phyloP scores from a whole-genome alignment of 257 asterid species.

The Solanum bukasovii region DNA sequence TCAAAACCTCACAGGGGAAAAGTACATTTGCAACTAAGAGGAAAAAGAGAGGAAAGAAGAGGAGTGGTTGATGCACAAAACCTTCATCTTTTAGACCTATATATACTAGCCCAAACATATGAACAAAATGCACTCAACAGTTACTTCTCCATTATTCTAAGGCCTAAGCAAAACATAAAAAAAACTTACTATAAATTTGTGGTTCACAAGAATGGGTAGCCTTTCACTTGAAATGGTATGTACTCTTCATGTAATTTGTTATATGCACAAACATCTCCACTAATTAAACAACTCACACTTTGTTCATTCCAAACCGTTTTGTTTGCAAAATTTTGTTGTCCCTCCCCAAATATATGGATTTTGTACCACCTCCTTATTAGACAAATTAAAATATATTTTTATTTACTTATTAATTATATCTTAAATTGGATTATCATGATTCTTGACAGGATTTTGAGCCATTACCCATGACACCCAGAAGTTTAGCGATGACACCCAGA shows the following conservation, averaged over 20 bases:
- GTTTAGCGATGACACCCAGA: neutral
- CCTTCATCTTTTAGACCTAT: neutral
- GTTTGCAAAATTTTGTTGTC: too few species aligned
- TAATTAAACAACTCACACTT: neutral
- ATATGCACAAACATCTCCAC: neutral
- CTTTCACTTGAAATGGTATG: neutral
- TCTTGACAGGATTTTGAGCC: neutral
- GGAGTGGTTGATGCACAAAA: neutral
- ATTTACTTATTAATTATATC: neutral
- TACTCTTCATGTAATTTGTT: neutral
- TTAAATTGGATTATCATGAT: neutral
- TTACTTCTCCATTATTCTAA: neutral
- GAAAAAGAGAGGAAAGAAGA: neutral
- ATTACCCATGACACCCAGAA: neutral
- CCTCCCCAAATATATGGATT: too few species aligned
- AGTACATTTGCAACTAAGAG: neutral
- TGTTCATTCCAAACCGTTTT: neutral
- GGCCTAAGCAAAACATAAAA: neutral
- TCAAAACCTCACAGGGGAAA: neutral
- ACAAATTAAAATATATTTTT: neutral
- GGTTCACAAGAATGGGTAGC: neutral
- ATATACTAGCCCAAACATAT: neutral
- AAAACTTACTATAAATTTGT: neutral
- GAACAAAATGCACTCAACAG: neutral
- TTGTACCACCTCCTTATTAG: neutral